Conservation (phyloP, 495 filamentous ascomycete species). For the Hypoxylon subgilvum region DNA sequence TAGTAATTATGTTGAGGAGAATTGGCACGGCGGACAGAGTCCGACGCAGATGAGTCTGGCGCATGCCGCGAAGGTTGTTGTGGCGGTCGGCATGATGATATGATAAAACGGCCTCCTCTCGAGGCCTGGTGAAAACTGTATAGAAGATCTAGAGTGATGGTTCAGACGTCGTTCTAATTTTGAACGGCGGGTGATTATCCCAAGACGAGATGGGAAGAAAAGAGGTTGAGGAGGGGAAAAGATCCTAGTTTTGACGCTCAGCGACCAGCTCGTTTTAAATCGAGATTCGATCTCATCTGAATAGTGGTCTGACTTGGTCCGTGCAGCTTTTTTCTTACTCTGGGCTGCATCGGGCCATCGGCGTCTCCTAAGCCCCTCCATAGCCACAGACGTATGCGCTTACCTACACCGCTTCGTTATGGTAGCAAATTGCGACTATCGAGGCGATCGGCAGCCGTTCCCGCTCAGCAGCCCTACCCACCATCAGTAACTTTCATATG, state of each 20-base stretch:
- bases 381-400: no score
- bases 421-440: no score
- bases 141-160: slow-evolving; percentile 26
- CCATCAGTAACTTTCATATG: slow-evolving; percentile 1
- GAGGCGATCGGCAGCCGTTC: not conserved
- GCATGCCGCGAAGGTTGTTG: slow-evolving; percentile 10
- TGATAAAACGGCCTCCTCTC: slow-evolving; percentile 36
- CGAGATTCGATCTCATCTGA: slow-evolving; percentile 1
- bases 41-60: slow-evolving; percentile 25
- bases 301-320: no score
- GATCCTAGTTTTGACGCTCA: slow-evolving; percentile 1
- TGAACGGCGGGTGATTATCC: slow-evolving; percentile 36
- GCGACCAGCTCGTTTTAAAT: slow-evolving; percentile 9
- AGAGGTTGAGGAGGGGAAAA: slow-evolving; percentile 29
- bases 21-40: slow-evolving; percentile 36
- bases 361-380: no score
- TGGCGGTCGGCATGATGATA: slow-evolving; percentile 38
- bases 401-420: no score
- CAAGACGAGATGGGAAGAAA: slow-evolving; percentile 24
- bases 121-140: slow-evolving; percentile 39
- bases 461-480: slow-evolving; percentile 7
- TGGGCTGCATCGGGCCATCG: no score
- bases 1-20: slow-evolving; percentile 35
- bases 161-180: slow-evolving; percentile 33
- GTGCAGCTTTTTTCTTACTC: no score